phyloP scores from a whole-genome alignment of 2,329 filamentous ascomycete species.

The Mycocentrospora acerina region DNA sequence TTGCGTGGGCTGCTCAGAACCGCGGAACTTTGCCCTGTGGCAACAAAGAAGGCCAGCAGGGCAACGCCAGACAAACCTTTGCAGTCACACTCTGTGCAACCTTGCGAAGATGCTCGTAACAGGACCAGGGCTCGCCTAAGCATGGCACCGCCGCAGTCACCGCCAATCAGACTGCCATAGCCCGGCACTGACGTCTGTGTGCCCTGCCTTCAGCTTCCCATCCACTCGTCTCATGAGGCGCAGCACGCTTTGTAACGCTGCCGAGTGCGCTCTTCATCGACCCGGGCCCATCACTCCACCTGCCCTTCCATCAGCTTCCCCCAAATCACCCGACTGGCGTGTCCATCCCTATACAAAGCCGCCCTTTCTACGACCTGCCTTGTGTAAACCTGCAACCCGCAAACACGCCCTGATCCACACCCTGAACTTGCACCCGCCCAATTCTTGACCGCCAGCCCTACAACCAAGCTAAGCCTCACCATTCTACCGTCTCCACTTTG shows the following conservation, averaged over 20 bases:
- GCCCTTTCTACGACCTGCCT: conserved; percentile 18
- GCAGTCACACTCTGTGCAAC: too few species aligned
- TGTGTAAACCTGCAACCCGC: conserved; percentile 23
- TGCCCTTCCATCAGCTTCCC: conserved; percentile 12
- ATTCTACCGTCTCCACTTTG: conserved; percentile 14
- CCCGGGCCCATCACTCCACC: conserved; percentile 28
- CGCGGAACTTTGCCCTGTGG: too few species aligned
- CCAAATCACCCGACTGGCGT: conserved; percentile 31
- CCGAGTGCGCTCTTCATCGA: conserved; percentile 11
- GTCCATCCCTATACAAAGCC: conserved; percentile 33
- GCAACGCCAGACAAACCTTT: too few species aligned
- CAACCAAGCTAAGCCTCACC: conserved; percentile 28
- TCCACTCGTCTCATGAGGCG: conserved; percentile 18
- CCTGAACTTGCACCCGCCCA: conserved; percentile 17
- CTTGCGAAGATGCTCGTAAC: too few species aligned
- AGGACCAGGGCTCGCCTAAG: too few species aligned
- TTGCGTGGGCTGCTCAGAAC: too few species aligned
- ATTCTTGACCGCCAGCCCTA: conserved; percentile 10
- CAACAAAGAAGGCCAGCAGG: too few species aligned
- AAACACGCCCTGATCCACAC: conserved; percentile 6
- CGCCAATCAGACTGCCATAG: too few species aligned
- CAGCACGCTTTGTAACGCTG: conserved; percentile 23
- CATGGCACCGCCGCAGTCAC: too few species aligned
- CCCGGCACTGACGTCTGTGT: too few species aligned
- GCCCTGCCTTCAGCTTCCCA: conserved; percentile 6